Evolutionary conservation across 192 early-diverging fungal genomes (phyloP).

Genomic region (Lobosporangium transversale): DNA sequence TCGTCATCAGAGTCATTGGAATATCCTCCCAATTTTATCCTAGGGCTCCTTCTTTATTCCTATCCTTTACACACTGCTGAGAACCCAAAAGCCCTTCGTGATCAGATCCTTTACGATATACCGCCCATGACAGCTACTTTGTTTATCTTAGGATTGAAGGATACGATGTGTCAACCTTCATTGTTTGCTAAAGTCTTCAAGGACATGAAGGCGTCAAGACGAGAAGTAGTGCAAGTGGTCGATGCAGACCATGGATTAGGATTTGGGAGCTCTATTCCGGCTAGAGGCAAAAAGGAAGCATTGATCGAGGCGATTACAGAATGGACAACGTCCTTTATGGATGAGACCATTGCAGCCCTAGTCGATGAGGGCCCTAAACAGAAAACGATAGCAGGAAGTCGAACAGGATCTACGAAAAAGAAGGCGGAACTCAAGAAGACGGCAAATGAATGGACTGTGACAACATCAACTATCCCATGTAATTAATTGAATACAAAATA

Average conservation of each 20-base stretch:
- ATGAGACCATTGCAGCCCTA: conserved; percentile 17
- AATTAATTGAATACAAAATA: too few relatives aligned
- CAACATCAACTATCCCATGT: conserved; percentile 3
- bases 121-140: conserved; percentile 18
- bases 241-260: conserved; percentile 42
- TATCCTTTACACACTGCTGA: conserved; percentile 39
- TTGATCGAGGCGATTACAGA: conserved; percentile 18
- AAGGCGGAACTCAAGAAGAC: conserved; percentile 28
- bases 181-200: conserved; percentile 34
- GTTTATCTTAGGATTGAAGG: conserved; percentile 43
- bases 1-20: too few relatives aligned
- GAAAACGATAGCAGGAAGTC: too few relatives aligned
- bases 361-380: neutral
- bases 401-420: conserved; percentile 9
- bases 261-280: conserved; percentile 32
- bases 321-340: conserved; percentile 26
- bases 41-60: conserved; percentile 21
- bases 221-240: conserved; percentile 22
- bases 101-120: conserved; percentile 39
- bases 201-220: conserved; percentile 23
- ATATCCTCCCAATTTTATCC: conserved; percentile 13
- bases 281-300: conserved; percentile 27
- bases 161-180: conserved; percentile 33
- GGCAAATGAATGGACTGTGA: conserved; percentile 39
- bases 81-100: conserved; percentile 36